Evolutionary conservation across 1,284 basidiomycete species (phyloP), one percentile per base, ranked within the genome.

Genomic region (Boletus albobrunnescens): DNA sequence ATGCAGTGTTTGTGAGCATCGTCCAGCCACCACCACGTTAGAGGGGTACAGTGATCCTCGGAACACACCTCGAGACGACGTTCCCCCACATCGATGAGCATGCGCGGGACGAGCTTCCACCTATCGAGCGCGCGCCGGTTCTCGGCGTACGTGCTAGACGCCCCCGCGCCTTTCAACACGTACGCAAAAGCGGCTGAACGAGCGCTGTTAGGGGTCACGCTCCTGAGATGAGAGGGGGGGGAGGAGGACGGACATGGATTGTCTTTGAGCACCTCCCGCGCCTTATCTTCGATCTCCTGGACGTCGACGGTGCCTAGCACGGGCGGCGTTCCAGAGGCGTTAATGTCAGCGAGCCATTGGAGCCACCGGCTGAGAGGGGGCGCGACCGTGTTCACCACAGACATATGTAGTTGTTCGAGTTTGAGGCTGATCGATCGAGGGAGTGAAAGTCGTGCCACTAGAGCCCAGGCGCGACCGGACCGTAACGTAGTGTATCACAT

Each of bases 91-190:
- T 89, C 72, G n/a, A 81, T 78, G 36, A 91, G 74, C 85, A 91
- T 84, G 5, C 85, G 79, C 3, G 90, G 89, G 16, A 87, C 71
- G 56, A 88, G 81, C 35, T 73, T 75, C 70, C 75, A 87, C 52
- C 73, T 76, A 32, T 77, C 69, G 46, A 88, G 75, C 2, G 76
- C 81, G 24, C 63, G 67, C 23, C 70, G 67, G 53, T 87, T 88
- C 46, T 75, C 76, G 27, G 61, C 68, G 56, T 78, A 72, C 5
- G 86, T 88, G 13, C 71, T 65, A 47, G 69, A 68, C 6, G 75
- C 75, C 1, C 85, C 85, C 4, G 85, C 84, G 50, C 75, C 78
- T 33, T 81, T 82, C 44, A 73, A 72, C 6, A 81, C 77, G 53
- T 84, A 87, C 61, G 73, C 64, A 65, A 81, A 87, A 13, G 80